Base-by-base conservation (phyloP, 2,329 filamentous ascomycete genomes). In the Botryotinia convoluta region DNA sequence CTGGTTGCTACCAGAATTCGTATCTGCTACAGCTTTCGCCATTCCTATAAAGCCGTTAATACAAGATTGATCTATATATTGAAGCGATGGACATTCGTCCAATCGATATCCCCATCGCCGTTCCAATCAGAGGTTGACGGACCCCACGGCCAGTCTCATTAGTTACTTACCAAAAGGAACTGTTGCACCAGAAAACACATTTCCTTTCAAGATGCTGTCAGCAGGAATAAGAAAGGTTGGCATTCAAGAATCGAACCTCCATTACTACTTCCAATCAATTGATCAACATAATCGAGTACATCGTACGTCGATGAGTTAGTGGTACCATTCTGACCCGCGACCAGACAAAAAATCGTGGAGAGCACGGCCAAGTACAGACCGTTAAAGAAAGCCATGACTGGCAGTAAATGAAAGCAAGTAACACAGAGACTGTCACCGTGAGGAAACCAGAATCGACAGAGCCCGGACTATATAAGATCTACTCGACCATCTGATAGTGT, bases 121-220 rank as follows among this genome's bases (percentile, higher is more conserved):
- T 26, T 39, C 1, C 2, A 16, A 18, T 68, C 0, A 8, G 8
- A 68, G 18, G 1, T 29, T 57, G 26, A 26, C 14, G 42, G 20
- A 68, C 18, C 29, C 2, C n/a, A 57, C 22, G 12, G 39, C 5
- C n/a, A 26, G 39, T 32, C 18, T 29, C 35, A 48, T 42, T n/a
- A 42, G 39, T 26, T 22, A n/a, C 72, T 71, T 74, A 83, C 84
- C 84, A 77, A 86, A 89, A 3, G 87, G 87, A 42, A 86, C 78
- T 2, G 85, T 87, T 16, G 87, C 87, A 9, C 87, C 87, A 0
- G 87, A 84, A 71, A 89, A 89, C 44, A 89, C 87, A 79, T 89
- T 80, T 45, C 79, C 79, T 79, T 37, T 37, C n/a, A 26, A 54
- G n/a, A 71, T 18, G 39, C 65, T 29, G 74, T 42, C 54, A 48